Evolutionary conservation across 768 basidiomycete genomes (phyloP), one percentile per base, ranked within the genome.

Genomic region (Termitomyces sp.): DNA sequence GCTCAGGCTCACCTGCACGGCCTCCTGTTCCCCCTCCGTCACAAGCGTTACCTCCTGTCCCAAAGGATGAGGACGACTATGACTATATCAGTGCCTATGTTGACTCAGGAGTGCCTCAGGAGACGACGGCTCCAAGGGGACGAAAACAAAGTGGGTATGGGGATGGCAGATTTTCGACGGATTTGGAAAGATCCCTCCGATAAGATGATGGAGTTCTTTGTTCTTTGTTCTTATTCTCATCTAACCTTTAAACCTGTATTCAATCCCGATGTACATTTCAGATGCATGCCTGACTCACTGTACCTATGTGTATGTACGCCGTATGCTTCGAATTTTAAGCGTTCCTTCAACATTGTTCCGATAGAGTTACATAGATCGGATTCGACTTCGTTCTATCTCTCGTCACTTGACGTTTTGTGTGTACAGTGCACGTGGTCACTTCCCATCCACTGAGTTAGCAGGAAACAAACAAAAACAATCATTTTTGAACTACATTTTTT

Each of bases 41-140:
- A 35, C 64, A 62, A 46, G 56, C 56, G 24, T 51, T 55, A 2
- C 62, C 58, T 16, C 66, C 66, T 40, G 33, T 65, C 5, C 63
- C 68, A 13, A 62, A 32, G 24, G 78, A 75, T 0, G 78, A 76
- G 0, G 82, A 84, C 7, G 81, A 81, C 3, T 86, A 82, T 65
- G 86, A 87, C 68, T 86, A 88, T 62, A 77, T 86, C 51, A 77
- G 78, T 50, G 86, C 83, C 32, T 88, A 90, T 71, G 73, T 70
- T 67, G 70, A 75, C 52, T 62, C 63, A 20, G 65, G 58, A 51
- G 38, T 38, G 36, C 61, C 44, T 24, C 44, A 38, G 40, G 59
- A 22, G 52, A 16, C 39, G 32, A 16, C 50, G 32, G 24, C 7
- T 20, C 58, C 45, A n/a, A 28, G 55, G 35, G 54, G 57, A 51